Percentiles rank a stretch among this genome's conserved stretches.
Evolutionary conservation across 305 asterid species (phyloP).

Genomic region (Fraxinus nigra): DNA sequence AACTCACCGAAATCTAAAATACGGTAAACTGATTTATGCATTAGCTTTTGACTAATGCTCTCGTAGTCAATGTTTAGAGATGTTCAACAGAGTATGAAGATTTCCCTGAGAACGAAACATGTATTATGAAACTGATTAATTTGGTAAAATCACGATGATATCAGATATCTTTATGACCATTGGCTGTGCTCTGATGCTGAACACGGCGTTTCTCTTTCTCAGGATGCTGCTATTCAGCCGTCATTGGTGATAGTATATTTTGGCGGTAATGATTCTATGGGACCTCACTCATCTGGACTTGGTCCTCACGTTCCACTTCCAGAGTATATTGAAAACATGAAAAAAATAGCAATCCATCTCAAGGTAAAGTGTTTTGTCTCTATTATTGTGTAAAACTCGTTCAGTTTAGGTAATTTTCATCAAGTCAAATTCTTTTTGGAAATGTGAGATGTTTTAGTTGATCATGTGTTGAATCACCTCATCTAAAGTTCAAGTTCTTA

Average conservation of each 20-base stretch:
- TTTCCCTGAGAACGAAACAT: neutral
- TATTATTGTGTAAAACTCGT: neutral
- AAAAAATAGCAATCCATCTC: conserved; percentile 66
- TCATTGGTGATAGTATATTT: conserved; percentile 78
- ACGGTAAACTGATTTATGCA: neutral
- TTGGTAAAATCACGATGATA: neutral
- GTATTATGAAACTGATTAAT: neutral
- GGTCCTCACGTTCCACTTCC: conserved; percentile 96
- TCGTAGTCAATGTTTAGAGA: neutral
- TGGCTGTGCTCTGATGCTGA: conserved; percentile 16
- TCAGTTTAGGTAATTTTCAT: neutral
- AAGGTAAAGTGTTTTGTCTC: conserved; percentile 46
- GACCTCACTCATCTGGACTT: conserved; percentile 85
- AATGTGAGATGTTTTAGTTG: neutral
- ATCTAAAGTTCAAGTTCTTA: neutral
- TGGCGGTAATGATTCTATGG: conserved; percentile 98
- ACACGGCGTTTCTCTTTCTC: conserved; percentile 18
- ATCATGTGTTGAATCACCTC: neutral
- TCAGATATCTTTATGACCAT: neutral
- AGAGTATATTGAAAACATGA: conserved; percentile 82
- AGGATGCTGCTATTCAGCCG: conserved; percentile 80
- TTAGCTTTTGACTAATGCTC: neutral
- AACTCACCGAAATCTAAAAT: neutral
- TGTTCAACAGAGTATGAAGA: neutral
- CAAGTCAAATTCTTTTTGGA: neutral